Conservation (phyloP, 169 alveolate species). For the Cryptosporidium baileyi region DNA sequence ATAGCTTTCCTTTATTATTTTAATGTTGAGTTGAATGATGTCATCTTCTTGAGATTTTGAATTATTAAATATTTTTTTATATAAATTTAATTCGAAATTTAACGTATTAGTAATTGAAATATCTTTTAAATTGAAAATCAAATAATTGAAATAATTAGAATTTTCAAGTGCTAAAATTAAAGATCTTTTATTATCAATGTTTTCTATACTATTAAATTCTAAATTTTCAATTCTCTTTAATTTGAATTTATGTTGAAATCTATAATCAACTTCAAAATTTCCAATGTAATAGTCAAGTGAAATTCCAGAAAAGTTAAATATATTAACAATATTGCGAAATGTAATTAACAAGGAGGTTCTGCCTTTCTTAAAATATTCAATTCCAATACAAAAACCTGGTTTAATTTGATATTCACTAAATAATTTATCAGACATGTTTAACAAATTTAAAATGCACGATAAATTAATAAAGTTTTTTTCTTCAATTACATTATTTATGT, state of each 20-base stretch:
- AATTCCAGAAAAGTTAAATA: slow-evolving; percentile 14
- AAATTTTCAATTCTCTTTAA: not conserved
- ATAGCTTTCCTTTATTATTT: too few relatives aligned
- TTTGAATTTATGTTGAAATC: not conserved
- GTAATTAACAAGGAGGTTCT: not conserved
- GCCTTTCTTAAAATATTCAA: not conserved
- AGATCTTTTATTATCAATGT: not conserved
- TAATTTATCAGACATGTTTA: not conserved
- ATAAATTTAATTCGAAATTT: not conserved
- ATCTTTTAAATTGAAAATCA: not conserved
- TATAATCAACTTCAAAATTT: not conserved
- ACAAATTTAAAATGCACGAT: not conserved
- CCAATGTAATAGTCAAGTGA: not conserved
- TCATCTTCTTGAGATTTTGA: too few relatives aligned
- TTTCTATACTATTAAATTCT: not conserved
- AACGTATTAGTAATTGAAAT: not conserved
- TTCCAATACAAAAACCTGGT: not conserved
- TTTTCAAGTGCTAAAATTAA: not conserved
- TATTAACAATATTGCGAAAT: not conserved
- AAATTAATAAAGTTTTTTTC: not conserved
- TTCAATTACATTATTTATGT: too few relatives aligned
- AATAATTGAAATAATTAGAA: not conserved
- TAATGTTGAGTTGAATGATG: too few relatives aligned
- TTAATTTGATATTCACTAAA: not conserved
- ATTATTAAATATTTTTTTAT: not conserved